These are phyloP conservation scores for Platanus orientalis DNA, from an alignment of 164 flowering plant species.

Conservation along the genomic window DNA sequence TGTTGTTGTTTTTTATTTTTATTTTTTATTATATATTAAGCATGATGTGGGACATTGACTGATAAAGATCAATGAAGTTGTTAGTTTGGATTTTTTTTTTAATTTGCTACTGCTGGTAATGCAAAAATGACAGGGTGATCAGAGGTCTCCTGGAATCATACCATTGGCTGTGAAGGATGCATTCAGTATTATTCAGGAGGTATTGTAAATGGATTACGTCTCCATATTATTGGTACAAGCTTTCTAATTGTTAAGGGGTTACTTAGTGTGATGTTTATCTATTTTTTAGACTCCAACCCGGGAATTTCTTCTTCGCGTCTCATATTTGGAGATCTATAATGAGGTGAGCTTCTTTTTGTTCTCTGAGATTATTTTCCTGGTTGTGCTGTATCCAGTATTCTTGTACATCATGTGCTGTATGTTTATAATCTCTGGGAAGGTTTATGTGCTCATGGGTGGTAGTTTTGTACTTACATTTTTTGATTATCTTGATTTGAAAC, in stretches of 20 bases:
- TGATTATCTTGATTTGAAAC: neutral
- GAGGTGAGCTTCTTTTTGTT: constrained; percentile 51
- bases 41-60: too few relatives aligned
- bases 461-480: neutral
- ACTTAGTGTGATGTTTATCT: constrained; percentile 16
- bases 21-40: too few relatives aligned
- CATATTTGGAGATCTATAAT: constrained; percentile 94
- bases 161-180: constrained; percentile 97
- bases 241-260: constrained; percentile 2
- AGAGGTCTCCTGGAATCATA: constrained; percentile 95
- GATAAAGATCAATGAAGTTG: constrained; percentile 6
- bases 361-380: neutral
- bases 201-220: constrained; percentile 17
- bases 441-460: neutral
- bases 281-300: constrained; percentile 72
- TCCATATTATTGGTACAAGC: neutral
- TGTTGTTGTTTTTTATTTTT: too few relatives aligned
- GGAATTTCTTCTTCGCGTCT: constrained; percentile 91
- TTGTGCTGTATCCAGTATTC: neutral
- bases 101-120: constrained; percentile 10
- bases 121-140: constrained; percentile 72
- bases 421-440: neutral
- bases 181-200: constrained; percentile 97
- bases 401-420: neutral
- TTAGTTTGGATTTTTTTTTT: constrained; percentile 2